phyloP scores from a whole-genome alignment of 202 grass and related monocot genomes.

The Bolboschoenoplectus hybrid region DNA sequence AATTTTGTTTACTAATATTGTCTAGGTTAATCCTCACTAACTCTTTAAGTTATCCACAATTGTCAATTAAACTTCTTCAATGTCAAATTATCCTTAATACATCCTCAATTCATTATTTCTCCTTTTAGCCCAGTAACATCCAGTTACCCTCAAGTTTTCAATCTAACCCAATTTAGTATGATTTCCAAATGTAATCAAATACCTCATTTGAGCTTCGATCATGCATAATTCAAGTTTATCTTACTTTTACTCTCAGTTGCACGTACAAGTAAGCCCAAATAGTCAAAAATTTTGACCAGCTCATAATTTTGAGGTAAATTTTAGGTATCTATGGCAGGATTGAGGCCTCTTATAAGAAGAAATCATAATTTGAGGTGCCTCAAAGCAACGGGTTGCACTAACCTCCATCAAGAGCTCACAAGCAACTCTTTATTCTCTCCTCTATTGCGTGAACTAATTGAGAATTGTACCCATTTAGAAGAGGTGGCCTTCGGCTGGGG shows the following conservation, averaged over 20 bases:
- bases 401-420: constrained; percentile 42
- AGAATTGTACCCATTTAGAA: constrained; percentile 49
- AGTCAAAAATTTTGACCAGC: background rate
- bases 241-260: background rate
- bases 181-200: constrained; percentile 6
- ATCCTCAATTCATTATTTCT: constrained; percentile 34
- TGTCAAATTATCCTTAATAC: background rate
- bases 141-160: constrained; percentile 2
- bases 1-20: constrained; percentile 24
- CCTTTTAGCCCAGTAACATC: background rate
- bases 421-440: constrained; percentile 23
- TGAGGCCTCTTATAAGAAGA: constrained; percentile 56
- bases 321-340: constrained; percentile 72
- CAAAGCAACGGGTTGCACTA: constrained; percentile 74
- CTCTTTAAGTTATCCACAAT: constrained; percentile 31
- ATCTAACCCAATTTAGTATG: constrained; percentile 21
- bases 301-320: constrained; percentile 33
- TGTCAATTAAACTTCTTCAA: constrained; percentile 26
- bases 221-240: constrained; percentile 19
- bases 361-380: constrained; percentile 69
- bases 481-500: constrained; percentile 82
- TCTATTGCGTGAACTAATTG: constrained; percentile 30
- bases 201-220: constrained; percentile 19
- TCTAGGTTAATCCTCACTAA: background rate
- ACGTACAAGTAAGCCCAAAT: background rate